Evolutionary conservation across 2,329 filamentous ascomycete species (phyloP).

Genomic region (Diatrype stigma): DNA sequence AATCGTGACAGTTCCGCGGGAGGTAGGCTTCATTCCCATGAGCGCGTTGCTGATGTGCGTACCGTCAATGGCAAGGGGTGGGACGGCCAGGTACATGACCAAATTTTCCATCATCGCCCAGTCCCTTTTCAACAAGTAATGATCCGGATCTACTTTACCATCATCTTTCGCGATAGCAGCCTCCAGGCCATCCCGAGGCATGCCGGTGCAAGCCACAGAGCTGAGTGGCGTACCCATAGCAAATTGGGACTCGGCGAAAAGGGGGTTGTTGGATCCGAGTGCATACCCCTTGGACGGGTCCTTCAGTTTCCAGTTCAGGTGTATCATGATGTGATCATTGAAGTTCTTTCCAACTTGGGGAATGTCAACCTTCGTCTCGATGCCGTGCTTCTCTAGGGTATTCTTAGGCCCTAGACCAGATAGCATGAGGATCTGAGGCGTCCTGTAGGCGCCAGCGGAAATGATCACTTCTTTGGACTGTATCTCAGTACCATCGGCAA

Average conservation of each 20-base stretch:
- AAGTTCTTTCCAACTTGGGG: conserved; percentile 16
- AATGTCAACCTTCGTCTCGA: conserved; percentile 13
- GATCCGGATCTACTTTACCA: conserved; percentile 10
- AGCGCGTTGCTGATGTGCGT: conserved; percentile 12
- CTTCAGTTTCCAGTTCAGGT: conserved; percentile 20
- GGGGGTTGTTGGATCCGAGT: conserved; percentile 17
- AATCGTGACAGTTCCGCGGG: conserved; percentile 16
- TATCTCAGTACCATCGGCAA: conserved; percentile 11
- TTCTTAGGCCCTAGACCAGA: conserved; percentile 15
- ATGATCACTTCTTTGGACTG: conserved; percentile 9
- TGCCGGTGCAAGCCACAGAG: conserved; percentile 12
- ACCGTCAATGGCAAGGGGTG: conserved; percentile 9
- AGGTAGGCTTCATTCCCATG: conserved; percentile 16
- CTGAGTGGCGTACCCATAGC: conserved; percentile 12
- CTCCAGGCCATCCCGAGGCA: conserved; percentile 9
- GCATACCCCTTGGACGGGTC: conserved; percentile 19
- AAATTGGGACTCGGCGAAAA: conserved; percentile 17
- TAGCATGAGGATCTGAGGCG: conserved; percentile 17
- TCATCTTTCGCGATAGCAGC: conserved; percentile 20
- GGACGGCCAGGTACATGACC: conserved; percentile 14
- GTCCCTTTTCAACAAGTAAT: conserved; percentile 15
- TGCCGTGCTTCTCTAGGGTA: conserved; percentile 10
- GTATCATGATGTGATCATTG: conserved; percentile 16
- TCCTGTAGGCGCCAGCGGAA: conserved; percentile 13
- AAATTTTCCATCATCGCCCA: conserved; percentile 21